Conservation (phyloP, 176 grass and related monocot genomes). For the Cenchrus fungigraminus region DNA sequence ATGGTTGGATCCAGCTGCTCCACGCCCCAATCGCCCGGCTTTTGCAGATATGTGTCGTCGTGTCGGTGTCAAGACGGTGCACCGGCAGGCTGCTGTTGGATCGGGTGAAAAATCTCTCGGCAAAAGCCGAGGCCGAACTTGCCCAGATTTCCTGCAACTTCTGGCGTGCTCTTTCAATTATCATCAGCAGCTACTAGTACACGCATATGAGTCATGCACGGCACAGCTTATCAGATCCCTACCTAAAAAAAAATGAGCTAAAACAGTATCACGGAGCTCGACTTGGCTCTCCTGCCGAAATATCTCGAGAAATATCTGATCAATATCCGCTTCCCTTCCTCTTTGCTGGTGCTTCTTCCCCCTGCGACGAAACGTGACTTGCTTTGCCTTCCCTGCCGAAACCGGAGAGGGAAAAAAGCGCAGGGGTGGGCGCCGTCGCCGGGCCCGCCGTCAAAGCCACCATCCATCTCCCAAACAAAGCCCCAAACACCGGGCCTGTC, state of each 20-base stretch:
- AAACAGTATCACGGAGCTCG: not conserved
- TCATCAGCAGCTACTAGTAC: not conserved
- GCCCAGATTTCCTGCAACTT: not conserved
- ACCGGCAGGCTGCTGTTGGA: not conserved
- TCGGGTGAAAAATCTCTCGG: not conserved
- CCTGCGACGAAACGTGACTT: not conserved
- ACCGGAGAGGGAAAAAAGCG: slow-evolving; percentile 26
- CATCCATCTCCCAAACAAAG: not conserved
- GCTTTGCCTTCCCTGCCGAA: not conserved
- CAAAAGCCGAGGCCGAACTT: not conserved
- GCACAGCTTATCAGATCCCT: not conserved
- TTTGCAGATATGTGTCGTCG: not conserved
- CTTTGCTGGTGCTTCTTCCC: not conserved
- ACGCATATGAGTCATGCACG: not conserved
- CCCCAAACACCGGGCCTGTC: not conserved
- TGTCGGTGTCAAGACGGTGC: not conserved
- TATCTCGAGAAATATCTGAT: slow-evolving; percentile 22
- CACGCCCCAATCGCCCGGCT: too few relatives aligned
- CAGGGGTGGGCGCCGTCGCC: not conserved
- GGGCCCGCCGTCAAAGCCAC: slow-evolving; percentile 1
- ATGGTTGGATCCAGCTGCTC: too few relatives aligned
- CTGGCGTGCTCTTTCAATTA: not conserved
- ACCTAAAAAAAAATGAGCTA: not conserved
- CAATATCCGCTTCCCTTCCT: not conserved
- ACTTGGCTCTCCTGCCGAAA: not conserved